Evolutionary conservation across 177 flowering plant species (phyloP).

Genomic region (Tripterygium wilfordii): DNA sequence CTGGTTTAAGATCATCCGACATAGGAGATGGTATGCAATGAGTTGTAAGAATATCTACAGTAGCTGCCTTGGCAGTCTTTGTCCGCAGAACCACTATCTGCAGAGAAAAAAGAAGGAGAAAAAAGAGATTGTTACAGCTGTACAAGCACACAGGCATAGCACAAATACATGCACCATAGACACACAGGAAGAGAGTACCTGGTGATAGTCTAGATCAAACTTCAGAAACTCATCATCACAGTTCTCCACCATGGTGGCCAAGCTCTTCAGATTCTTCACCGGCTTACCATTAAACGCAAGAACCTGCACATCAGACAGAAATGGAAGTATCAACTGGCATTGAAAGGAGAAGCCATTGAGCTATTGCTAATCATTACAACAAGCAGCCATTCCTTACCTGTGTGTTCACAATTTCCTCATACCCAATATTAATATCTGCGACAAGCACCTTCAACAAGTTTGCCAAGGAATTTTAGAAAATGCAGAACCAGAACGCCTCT

Average conservation of each 20-base stretch:
- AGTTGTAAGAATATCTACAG: constrained; percentile 70
- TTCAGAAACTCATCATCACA: constrained; percentile 79
- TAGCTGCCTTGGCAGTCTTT: constrained; percentile 80
- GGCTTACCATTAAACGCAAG: constrained; percentile 80
- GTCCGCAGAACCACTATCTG: constrained; percentile 88
- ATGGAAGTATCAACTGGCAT: too few species aligned
- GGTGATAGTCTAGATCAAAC: constrained; percentile 85
- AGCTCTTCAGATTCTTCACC: constrained; percentile 80
- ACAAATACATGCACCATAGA: too few species aligned
- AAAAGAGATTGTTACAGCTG: not conserved
- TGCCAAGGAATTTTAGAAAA: not conserved
- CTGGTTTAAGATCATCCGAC: constrained; percentile 82
- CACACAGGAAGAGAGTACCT: constrained; percentile 49
- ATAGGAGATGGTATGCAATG: constrained; percentile 97
- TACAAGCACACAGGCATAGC: not conserved
- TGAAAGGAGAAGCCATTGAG: too few species aligned
- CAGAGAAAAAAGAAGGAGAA: constrained; percentile 9
- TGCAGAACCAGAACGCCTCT: not conserved
- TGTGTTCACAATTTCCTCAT: constrained; percentile 94
- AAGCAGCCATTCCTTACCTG: constrained; percentile 55
- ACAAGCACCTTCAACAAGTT: constrained; percentile 63
- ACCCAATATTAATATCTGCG: constrained; percentile 94
- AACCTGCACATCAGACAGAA: constrained; percentile 73
- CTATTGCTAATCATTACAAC: not conserved
- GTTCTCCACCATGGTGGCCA: constrained; percentile 84